Evolutionary conservation across 345 rosid species (phyloP), one percentile per base, ranked within the genome.

Genomic region (Syzygium oleosum): DNA sequence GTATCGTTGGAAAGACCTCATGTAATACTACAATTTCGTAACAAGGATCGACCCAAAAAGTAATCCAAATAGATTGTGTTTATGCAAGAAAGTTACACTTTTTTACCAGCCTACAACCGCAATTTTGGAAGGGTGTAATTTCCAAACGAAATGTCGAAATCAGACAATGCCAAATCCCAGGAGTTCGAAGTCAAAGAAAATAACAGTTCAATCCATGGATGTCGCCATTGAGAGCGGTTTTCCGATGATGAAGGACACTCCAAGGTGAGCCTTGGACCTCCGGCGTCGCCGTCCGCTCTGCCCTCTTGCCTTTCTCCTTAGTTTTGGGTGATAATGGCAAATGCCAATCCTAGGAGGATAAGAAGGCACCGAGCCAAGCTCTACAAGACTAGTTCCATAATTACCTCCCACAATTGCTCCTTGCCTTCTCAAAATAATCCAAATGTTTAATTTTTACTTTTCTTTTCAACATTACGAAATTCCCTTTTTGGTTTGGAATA

Each of bases 1-100:
- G 96, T 97, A 86, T 96, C 95, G 85, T 94, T 95, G 80, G 98
- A 95, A 41, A 97, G 91, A 90, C 84, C 89, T 90, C 96, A 97
- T 90, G 27, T 9, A 4, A 55, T 21, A 59, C 65, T 59, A 59
- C 65, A 25, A 59, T 11, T 59, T 27, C 5, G 15, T 25, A 59
- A 25, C 6, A 59, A 25, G 29, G 6, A 11, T 25, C 29, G 0
- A 25, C 15, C 15, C 5, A 1, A 2, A 55, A 55, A 55, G 23
- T 55, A 19, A 55, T 55, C 58, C 11, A 55, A 58, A 2, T 59
- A 27, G 29, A 25, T 59, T 59, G n/a, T 58, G 29, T 25, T 58
- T 25, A 58, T 58, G 5, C 23, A 25, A 23, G 29, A 58, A 25
- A 58, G 63, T 11, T 58, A 11, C n/a, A 4, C 29, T 58, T 58